phyloP scores from a whole-genome alignment of 805 yeast species.

The Saccharomycopsis fibuligera region DNA sequence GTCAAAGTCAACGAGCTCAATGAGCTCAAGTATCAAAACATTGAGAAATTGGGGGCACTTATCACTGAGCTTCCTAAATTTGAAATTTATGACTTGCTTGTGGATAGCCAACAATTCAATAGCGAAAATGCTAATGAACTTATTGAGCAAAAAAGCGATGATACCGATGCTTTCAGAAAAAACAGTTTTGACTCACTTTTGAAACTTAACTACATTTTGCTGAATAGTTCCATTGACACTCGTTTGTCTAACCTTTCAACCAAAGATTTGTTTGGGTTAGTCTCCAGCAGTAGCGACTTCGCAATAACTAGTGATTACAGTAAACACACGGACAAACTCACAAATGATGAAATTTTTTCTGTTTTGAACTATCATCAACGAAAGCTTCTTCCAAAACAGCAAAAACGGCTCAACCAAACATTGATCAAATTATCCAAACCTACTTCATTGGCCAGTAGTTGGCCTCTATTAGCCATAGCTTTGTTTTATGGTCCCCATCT shows the following conservation, averaged over 20 bases:
- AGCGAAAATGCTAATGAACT: neutral
- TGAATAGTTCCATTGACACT: neutral
- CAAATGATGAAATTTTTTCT: neutral
- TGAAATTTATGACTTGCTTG: too few relatives aligned
- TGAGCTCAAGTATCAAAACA: slow-evolving; percentile 12
- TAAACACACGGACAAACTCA: neutral
- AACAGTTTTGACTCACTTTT: neutral
- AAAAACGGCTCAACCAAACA: neutral
- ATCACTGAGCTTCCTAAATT: slow-evolving; percentile 24
- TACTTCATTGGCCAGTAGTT: slow-evolving; percentile 42
- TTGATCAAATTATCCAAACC: slow-evolving; percentile 30
- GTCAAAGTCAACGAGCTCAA: slow-evolving; percentile 24
- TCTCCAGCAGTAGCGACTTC: neutral
- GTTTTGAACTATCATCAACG: neutral
- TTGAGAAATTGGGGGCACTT: neutral
- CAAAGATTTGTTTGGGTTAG: slow-evolving; percentile 3
- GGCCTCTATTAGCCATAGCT: slow-evolving; percentile 51
- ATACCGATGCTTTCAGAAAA: neutral
- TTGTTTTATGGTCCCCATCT: slow-evolving; percentile 50
- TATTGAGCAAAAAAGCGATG: neutral
- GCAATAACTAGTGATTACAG: too few relatives aligned
- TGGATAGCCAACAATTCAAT: too few relatives aligned
- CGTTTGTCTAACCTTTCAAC: neutral
- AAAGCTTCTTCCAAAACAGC: neutral
- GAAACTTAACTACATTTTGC: neutral